These are phyloP conservation scores for Lactuca sativa DNA, from an alignment of 129 eudicot species.

Conservation along the genomic window DNA sequence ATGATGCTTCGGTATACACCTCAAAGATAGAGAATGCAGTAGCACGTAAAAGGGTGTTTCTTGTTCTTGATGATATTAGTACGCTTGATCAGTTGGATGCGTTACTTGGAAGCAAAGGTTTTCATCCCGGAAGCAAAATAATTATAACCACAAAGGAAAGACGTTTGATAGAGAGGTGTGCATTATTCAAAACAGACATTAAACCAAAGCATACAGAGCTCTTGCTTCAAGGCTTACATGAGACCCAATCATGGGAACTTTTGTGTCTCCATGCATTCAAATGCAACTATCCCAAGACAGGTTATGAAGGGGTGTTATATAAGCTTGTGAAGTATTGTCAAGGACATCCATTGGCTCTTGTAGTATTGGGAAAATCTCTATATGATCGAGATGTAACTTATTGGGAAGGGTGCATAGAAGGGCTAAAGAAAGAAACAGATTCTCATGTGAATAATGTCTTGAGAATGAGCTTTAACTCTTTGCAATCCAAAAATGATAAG, in stretches of 20 bases:
- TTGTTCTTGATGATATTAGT: too few species aligned
- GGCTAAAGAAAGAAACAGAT: slow-evolving; percentile 21
- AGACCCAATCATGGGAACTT: slow-evolving; percentile 13
- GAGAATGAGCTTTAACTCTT: too few species aligned
- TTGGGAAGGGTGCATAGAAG: slow-evolving; percentile 20
- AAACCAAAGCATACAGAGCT: not conserved
- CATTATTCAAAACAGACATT: not conserved
- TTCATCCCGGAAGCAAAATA: slow-evolving; percentile 35
- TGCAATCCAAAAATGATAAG: too few species aligned
- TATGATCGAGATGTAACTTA: slow-evolving; percentile 3
- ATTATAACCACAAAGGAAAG: slow-evolving; percentile 30
- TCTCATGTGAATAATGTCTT: too few species aligned
- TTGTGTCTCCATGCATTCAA: slow-evolving; percentile 39
- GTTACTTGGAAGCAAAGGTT: too few species aligned
- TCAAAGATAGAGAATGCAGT: too few species aligned
- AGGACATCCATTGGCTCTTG: too few species aligned
- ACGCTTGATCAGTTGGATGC: too few species aligned
- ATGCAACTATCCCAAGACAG: not conserved
- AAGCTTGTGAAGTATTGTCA: too few species aligned
- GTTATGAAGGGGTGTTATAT: too few species aligned
- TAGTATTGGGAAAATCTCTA: slow-evolving; percentile 26
- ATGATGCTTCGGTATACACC: not conserved
- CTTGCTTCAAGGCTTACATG: slow-evolving; percentile 15
- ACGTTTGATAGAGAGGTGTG: not conserved
- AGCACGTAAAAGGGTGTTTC: too few species aligned